Base-by-base conservation (phyloP, 352 stramenopile genomes). In the Elongisporangium undulatum region DNA sequence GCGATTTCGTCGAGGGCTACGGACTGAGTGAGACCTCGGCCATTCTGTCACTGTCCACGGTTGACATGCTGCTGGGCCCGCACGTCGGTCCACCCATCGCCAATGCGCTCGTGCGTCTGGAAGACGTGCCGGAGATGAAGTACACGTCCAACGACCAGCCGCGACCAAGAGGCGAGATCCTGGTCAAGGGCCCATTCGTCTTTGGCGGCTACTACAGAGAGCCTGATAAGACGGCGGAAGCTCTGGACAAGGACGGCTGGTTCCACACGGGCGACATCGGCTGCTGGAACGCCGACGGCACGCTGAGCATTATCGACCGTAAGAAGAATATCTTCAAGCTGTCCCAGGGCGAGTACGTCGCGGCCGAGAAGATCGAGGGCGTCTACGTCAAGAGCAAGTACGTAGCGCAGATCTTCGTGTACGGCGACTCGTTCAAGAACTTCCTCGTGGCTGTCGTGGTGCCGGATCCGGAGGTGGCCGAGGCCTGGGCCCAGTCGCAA, bases 201-300 rank as follows among this genome's bases (percentile, higher is more conserved):
- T 88, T 91, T 41, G 71, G 71, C 56, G 93, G 94, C 4, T 99
- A 98, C 74, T 96, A 97, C 74, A 97, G 94, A 63, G 87, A 98
- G 65, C 69, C 75, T 3, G 83, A 96, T 62, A 81, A 92, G 19
- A 98, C 94, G 0, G 56, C 51, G 1, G 85, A 96, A 64, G 90
- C 84, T 13, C 76, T 98, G 54, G 88, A 97, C 60, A 68, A 64
- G 6, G 85, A 89, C 26, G 92, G 94, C 22, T 99, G 87, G 84
- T 98, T 99, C 63, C 89, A 98, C 72, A 98, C 94, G 10, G 96
- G 96, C 20, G 96, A 99, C 69, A 80, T 99, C 45, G 96, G 91
- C 26, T 67, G 75, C 8, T 96, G 98, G 71, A 98, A 98, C 68
- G 72, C 79, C 16, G 78, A 97, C 64, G 89, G 90, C 49, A 93